Conservation (phyloP, 495 filamentous ascomycete genomes). For the Lindgomyces ingoldianus region DNA sequence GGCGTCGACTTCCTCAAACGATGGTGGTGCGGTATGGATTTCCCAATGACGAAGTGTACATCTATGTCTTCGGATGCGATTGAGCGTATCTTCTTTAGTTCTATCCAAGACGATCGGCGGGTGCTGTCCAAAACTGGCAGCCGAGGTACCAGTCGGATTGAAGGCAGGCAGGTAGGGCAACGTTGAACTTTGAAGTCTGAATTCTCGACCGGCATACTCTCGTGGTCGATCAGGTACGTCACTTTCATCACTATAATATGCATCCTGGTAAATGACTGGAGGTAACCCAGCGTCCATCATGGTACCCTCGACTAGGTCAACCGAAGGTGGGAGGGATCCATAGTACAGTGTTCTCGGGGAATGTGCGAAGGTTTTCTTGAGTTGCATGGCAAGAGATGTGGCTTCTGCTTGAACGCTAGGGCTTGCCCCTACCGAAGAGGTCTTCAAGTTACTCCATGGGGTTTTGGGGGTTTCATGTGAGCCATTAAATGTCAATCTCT, state of each 20-base stretch:
- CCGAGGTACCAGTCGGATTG: slow-evolving; percentile 62
- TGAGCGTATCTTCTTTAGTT: slow-evolving; percentile 52
- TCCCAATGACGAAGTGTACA: slow-evolving; percentile 67
- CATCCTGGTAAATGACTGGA: slow-evolving; percentile 75
- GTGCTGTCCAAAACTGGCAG: slow-evolving; percentile 59
- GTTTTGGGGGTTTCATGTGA: slow-evolving; percentile 18
- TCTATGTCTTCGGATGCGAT: slow-evolving; percentile 52
- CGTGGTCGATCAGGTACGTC: slow-evolving; percentile 79
- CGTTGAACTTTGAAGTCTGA: slow-evolving; percentile 72
- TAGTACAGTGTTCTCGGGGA: slow-evolving; percentile 38
- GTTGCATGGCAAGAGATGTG: slow-evolving; percentile 1
- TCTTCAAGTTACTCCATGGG: slow-evolving; percentile 35
- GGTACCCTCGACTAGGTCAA: slow-evolving; percentile 41
- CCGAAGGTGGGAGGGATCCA: slow-evolving; percentile 39
- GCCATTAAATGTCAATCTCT: slow-evolving; percentile 2
- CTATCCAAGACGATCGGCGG: slow-evolving; percentile 50
- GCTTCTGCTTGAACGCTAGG: slow-evolving; percentile 17
- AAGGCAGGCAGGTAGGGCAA: slow-evolving; percentile 79
- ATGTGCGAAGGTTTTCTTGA: slow-evolving; percentile 1
- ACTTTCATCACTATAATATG: slow-evolving; percentile 80
- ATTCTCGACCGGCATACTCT: slow-evolving; percentile 89
- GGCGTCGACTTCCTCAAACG: slow-evolving; percentile 63
- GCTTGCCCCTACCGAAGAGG: slow-evolving; percentile 10
- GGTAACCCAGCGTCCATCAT: slow-evolving; percentile 45
- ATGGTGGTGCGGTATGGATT: slow-evolving; percentile 66